phyloP scores from a whole-genome alignment of 2,329 filamentous ascomycete species.

The Fusarium sambucinum region DNA sequence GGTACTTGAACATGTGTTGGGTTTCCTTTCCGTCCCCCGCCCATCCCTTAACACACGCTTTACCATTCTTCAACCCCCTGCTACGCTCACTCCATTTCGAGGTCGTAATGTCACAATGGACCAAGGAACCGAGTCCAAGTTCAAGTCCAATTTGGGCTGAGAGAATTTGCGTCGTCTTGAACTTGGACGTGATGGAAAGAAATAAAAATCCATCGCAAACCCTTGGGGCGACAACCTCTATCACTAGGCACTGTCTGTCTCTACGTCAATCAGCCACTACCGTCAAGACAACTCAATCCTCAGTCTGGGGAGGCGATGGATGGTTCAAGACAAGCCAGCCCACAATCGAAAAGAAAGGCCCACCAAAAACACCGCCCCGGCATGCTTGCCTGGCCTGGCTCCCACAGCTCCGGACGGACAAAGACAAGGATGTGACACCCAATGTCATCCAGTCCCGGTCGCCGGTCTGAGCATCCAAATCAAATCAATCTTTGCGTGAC shows the following conservation, averaged over 20 bases:
- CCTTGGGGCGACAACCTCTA: background rate
- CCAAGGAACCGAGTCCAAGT: constrained; percentile 32
- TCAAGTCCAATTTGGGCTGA: constrained; percentile 28
- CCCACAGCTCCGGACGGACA: constrained; percentile 42
- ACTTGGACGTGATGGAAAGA: background rate
- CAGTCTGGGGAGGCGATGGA: constrained; percentile 36
- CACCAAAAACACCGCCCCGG: constrained; percentile 47
- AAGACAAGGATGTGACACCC: constrained; percentile 39
- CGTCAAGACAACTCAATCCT: constrained; percentile 17
- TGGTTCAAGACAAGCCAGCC: constrained; percentile 34
- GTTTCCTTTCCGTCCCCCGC: constrained; percentile 40
- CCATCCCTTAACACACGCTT: constrained; percentile 27
- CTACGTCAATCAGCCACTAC: background rate
- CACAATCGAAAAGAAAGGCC: constrained; percentile 33
- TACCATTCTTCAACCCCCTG: constrained; percentile 30
- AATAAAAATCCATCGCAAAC: background rate
- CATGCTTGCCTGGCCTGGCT: constrained; percentile 39
- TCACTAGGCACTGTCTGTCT: background rate
- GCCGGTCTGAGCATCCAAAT: constrained; percentile 27
- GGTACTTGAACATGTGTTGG: constrained; percentile 50
- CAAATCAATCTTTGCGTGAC: constrained; percentile 42
- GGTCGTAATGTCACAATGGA: constrained; percentile 40
- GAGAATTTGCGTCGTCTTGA: background rate
- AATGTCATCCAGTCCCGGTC: constrained; percentile 29
- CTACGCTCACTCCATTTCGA: constrained; percentile 41